Evolutionary conservation across 805 yeast genomes (phyloP), one percentile per base, ranked within the genome.

Genomic region (Starmerella stigmatis): DNA sequence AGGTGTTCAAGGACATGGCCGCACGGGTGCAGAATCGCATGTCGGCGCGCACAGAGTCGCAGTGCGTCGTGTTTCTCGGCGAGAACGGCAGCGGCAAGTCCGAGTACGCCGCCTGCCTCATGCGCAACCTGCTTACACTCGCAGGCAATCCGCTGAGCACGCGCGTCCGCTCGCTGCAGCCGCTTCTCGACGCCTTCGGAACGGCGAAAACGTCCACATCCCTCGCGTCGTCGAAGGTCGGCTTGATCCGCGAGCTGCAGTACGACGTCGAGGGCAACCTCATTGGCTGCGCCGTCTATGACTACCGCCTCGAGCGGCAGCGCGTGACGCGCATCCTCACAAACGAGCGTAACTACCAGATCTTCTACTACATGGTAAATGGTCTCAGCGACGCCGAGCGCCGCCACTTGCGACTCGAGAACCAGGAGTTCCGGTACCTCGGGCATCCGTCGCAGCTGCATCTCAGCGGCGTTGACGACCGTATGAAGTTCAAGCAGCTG

Each of bases 321-420:
- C 65, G 80, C 36, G 74, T 75, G 27, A 71, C 76, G 12, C 58
- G 64, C 30, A 76, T 73, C 35, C 70, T 73, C 29, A 57, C 64
- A 5, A 64, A 68, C 27, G 81, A 76, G 60, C 64, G 81, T 43
- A 76, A 76, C 59, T 76, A 72, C 59, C 79, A 76, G 52, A 70
- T 75, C 2, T 75, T 76, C 52, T 76, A 76, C 58, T 76, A 74
- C 54, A 67, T 76, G 43, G 60, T 76, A 16, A 68, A 69, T 45
- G 80, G 80, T 1, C 64, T 67, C 41, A 64, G 69, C n/a, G 57
- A 60, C 11, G 54, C 64, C 7, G 68, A 67, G 36, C 61, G 73
- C 17, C 56, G 59, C 6, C 67, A 66, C 27, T 64, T 73, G 40
- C 69, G 66, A 5, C 62, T 75, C 27, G 59, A 58, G 28, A 60